phyloP scores from a whole-genome alignment of 371 early-diverging fungal genomes.

The Circinella umbellata region DNA sequence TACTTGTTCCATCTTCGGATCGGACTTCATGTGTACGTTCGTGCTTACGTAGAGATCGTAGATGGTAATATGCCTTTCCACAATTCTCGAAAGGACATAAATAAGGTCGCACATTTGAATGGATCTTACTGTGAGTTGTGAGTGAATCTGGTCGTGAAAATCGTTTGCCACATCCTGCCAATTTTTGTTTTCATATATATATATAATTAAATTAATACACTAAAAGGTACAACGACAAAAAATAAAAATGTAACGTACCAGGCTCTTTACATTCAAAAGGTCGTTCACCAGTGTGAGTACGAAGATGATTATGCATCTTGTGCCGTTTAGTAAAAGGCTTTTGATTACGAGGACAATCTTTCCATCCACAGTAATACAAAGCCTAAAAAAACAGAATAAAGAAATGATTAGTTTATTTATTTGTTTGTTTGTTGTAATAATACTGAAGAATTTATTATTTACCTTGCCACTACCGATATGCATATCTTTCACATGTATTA shows the following conservation, averaged over 20 bases:
- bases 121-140: slow-evolving; percentile 89
- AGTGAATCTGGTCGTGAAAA: slow-evolving; percentile 91
- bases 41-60: slow-evolving; percentile 81
- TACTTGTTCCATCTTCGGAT: background rate
- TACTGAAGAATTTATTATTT: slow-evolving; percentile 4
- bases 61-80: slow-evolving; percentile 83
- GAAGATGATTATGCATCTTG: slow-evolving; percentile 87
- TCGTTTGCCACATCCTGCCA: slow-evolving; percentile 74
- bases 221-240: no score
- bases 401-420: background rate
- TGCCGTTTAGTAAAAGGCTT: slow-evolving; percentile 89
- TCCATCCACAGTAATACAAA: slow-evolving; percentile 83
- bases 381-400: slow-evolving; percentile 30
- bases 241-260: slow-evolving; percentile 14
- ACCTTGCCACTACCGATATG: slow-evolving; percentile 41
- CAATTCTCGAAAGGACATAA: slow-evolving; percentile 66
- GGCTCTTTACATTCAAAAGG: slow-evolving; percentile 58
- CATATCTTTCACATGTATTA: slow-evolving; percentile 27
- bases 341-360: slow-evolving; percentile 73
- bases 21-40: slow-evolving; percentile 61
- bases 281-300: slow-evolving; percentile 88
- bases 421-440: background rate
- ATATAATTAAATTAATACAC: no score
- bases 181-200: background rate
- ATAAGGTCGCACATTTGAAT: slow-evolving; percentile 79